Evolutionary conservation across 306 rosid genomes (phyloP).

Genomic region (Purshia tridentata): DNA sequence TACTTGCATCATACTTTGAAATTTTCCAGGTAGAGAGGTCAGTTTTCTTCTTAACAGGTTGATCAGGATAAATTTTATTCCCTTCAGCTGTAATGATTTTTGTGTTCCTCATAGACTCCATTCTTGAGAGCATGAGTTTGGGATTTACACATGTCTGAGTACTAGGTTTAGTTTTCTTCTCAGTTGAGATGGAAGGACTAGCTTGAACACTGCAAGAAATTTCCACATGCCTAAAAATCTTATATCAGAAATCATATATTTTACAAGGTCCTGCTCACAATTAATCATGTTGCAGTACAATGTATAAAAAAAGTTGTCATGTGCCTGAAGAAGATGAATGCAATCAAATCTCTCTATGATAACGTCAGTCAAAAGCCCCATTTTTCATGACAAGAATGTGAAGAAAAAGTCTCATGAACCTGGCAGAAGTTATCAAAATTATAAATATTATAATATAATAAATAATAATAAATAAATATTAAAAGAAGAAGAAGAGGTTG

Average conservation of each 20-base stretch:
- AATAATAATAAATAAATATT: no score
- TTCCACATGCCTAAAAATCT: constrained; percentile 19
- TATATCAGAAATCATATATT: constrained; percentile 17
- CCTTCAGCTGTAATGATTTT: constrained; percentile 43
- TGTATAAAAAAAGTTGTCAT: neutral
- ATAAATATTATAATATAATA: no score
- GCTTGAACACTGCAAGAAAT: constrained; percentile 47
- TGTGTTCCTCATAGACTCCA: constrained; percentile 38
- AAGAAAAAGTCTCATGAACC: neutral
- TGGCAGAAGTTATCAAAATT: neutral
- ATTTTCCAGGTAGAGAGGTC: constrained; percentile 45
- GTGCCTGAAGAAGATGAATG: neutral
- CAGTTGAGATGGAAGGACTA: constrained; percentile 42
- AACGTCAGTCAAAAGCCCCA: neutral
- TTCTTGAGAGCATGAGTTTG: constrained; percentile 34
- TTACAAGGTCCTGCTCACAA: constrained; percentile 17
- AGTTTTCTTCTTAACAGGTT: constrained; percentile 43
- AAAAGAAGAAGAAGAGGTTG: no score
- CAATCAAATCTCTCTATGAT: neutral
- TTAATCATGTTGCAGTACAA: neutral
- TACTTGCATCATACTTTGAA: constrained; percentile 43
- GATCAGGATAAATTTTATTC: constrained; percentile 43
- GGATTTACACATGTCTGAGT: constrained; percentile 37
- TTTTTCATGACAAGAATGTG: neutral
- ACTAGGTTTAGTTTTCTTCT: constrained; percentile 34